A percentile compares a stretch with the other conserved stretches of the same genome.
Evolutionary conservation across 2,329 filamentous ascomycete genomes (phyloP).

Genomic region (Tolypocladium nubicola): DNA sequence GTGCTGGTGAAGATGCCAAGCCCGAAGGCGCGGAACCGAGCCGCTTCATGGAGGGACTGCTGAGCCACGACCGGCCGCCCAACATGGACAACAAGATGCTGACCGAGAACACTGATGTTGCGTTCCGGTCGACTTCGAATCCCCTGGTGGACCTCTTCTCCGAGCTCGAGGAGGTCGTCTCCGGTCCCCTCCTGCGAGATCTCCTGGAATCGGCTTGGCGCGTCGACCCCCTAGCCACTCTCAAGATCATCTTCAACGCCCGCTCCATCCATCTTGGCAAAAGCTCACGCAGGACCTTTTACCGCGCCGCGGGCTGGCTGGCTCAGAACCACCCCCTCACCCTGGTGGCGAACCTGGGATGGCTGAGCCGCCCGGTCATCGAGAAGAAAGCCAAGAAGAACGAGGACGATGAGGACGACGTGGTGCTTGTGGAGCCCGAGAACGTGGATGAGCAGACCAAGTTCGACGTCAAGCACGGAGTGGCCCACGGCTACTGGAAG

Average conservation of each 20-base stretch:
- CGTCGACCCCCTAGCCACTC: constrained; percentile 33
- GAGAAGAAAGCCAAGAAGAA: constrained; percentile 33
- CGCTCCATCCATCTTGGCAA: constrained; percentile 53
- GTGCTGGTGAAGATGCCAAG: neutral
- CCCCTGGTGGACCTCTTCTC: constrained; percentile 43
- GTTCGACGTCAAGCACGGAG: constrained; percentile 33
- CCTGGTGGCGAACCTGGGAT: constrained; percentile 39
- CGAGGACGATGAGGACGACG: constrained; percentile 21
- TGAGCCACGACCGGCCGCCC: constrained; percentile 8
- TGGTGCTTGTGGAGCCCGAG: constrained; percentile 21
- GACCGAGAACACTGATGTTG: constrained; percentile 41
- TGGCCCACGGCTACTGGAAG: constrained; percentile 53
- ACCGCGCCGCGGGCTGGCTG: constrained; percentile 45
- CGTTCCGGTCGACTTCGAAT: constrained; percentile 33
- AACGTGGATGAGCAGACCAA: constrained; percentile 23
- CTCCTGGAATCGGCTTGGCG: constrained; percentile 39
- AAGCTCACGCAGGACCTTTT: constrained; percentile 34
- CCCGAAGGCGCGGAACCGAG: constrained; percentile 1
- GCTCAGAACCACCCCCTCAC: constrained; percentile 43
- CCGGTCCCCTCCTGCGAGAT: constrained; percentile 22
- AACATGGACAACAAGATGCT: constrained; percentile 31
- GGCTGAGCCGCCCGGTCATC: constrained; percentile 45
- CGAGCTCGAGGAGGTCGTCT: constrained; percentile 33
- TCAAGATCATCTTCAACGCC: constrained; percentile 50
- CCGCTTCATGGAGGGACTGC: constrained; percentile 24